Percentiles rank a stretch among this genome's conserved stretches.
Conservation (phyloP, 805 yeast species). For the Komagataella mondaviorum region DNA sequence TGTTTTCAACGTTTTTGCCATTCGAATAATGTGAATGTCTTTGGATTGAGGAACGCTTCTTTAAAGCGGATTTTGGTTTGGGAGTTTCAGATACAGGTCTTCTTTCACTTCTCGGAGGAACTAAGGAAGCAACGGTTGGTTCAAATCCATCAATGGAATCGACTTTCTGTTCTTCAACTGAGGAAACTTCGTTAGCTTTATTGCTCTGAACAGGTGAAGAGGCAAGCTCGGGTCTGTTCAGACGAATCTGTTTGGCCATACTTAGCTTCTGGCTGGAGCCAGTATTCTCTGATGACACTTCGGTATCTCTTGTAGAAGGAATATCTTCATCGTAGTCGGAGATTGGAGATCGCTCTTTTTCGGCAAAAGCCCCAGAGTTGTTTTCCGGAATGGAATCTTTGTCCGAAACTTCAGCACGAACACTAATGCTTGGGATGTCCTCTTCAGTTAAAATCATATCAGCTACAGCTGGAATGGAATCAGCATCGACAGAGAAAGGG, state of each 20-base stretch:
- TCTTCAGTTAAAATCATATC: not conserved
- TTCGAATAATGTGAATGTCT: constrained; percentile 4
- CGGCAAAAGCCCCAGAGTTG: not conserved
- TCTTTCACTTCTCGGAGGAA: constrained; percentile 5
- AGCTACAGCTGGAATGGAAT: not conserved
- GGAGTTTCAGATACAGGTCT: not conserved
- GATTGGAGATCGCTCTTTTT: not conserved
- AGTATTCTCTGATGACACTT: constrained; percentile 1
- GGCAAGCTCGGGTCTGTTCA: constrained; percentile 19
- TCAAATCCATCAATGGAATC: not conserved
- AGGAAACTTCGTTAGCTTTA: not conserved
- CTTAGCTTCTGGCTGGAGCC: constrained; percentile 6
- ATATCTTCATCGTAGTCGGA: not conserved
- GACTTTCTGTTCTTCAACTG: constrained; percentile 2
- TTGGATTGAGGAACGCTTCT: constrained; percentile 8
- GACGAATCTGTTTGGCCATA: constrained; percentile 36
- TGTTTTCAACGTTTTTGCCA: constrained; percentile 3
- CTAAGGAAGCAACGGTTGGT: constrained; percentile 14
- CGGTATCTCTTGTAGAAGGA: not conserved
- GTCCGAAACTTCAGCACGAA: not conserved
- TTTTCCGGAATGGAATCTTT: not conserved
- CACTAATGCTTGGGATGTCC: not conserved
- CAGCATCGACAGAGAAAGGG: not conserved
- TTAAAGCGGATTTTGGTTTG: constrained; percentile 35
- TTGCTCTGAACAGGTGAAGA: not conserved